Evolutionary conservation across 2,329 filamentous ascomycete genomes (phyloP).

Genomic region (Trematosphaeria pertusa): DNA sequence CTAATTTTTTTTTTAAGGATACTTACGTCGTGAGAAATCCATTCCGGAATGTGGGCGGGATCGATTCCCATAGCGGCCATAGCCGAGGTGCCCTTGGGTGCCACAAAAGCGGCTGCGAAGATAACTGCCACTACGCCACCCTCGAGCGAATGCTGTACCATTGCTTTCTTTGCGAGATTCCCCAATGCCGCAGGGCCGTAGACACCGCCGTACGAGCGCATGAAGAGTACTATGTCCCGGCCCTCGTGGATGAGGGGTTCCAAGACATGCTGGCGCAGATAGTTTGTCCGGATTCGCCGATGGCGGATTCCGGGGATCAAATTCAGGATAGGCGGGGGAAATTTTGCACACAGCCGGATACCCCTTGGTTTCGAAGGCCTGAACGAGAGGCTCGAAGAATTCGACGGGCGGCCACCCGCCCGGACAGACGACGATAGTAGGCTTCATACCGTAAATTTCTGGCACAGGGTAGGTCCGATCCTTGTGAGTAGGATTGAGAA

Average conservation of each 20-base stretch:
- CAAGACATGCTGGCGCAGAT: conserved; percentile 5
- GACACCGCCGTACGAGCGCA: conserved; percentile 21
- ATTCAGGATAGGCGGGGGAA: not conserved
- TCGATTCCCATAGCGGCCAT: conserved; percentile 12
- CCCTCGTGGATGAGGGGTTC: conserved; percentile 9
- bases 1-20: not conserved
- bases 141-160: not conserved
- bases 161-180: conserved; percentile 11
- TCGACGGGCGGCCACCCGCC: conserved; percentile 7
- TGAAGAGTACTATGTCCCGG: conserved; percentile 15
- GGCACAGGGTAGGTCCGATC: too few species aligned
- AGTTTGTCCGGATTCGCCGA: conserved; percentile 7
- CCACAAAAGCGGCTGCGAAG: conserved; percentile 7
- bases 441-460: too few species aligned
- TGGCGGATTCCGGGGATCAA: not conserved
- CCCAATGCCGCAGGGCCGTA: conserved; percentile 10
- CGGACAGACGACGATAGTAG: conserved; percentile 8
- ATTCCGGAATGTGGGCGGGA: conserved; percentile 2
- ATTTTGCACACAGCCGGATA: conserved; percentile 4
- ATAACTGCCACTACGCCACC: conserved; percentile 14
- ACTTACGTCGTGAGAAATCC: conserved; percentile 11
- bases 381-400: not conserved
- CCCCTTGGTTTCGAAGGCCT: conserved; percentile 2
- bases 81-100: not conserved
- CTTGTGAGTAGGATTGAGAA: too few species aligned